These are phyloP conservation scores for Fusarium nygamai DNA, from an alignment of 2,329 filamentous ascomycete genomes.

Conservation along the genomic window DNA sequence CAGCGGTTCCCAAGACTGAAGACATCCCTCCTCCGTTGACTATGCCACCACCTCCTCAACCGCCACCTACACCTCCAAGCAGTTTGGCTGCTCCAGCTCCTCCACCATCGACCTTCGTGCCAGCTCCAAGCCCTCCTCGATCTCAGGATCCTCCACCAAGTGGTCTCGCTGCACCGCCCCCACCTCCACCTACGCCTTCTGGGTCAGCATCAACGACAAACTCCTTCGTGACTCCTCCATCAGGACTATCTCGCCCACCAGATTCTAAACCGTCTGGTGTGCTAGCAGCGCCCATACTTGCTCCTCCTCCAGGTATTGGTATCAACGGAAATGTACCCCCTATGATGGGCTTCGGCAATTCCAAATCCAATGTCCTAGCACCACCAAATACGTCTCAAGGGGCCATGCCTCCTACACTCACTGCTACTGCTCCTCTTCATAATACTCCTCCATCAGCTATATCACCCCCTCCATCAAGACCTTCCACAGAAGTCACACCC, in stretches of 20 bases:
- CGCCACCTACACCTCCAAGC: slow-evolving; percentile 29
- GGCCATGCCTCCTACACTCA: slow-evolving; percentile 30
- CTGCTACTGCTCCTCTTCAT: slow-evolving; percentile 29
- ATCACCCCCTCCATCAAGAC: background rate
- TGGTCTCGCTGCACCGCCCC: slow-evolving; percentile 37
- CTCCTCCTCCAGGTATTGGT: slow-evolving; percentile 48
- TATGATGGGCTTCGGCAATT: slow-evolving; percentile 43
- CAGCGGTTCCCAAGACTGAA: slow-evolving; percentile 13
- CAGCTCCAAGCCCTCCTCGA: slow-evolving; percentile 22
- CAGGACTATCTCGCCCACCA: slow-evolving; percentile 37
- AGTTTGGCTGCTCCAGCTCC: slow-evolving; percentile 33
- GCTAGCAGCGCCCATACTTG: slow-evolving; percentile 52
- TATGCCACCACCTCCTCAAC: slow-evolving; percentile 38
- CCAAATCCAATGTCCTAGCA: slow-evolving; percentile 58
- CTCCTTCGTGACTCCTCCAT: slow-evolving; percentile 31
- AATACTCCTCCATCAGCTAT: slow-evolving; percentile 15
- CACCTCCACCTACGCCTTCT: slow-evolving; percentile 8
- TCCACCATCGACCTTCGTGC: slow-evolving; percentile 13
- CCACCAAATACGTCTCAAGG: slow-evolving; percentile 54
- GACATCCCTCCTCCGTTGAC: slow-evolving; percentile 20
- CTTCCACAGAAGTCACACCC: background rate
- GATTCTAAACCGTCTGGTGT: slow-evolving; percentile 47
- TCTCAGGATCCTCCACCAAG: slow-evolving; percentile 26
- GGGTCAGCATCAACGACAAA: slow-evolving; percentile 9
- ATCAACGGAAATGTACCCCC: slow-evolving; percentile 38